Conservation (phyloP, 2,329 filamentous ascomycete species). For the Pestalotiopsis sp. region DNA sequence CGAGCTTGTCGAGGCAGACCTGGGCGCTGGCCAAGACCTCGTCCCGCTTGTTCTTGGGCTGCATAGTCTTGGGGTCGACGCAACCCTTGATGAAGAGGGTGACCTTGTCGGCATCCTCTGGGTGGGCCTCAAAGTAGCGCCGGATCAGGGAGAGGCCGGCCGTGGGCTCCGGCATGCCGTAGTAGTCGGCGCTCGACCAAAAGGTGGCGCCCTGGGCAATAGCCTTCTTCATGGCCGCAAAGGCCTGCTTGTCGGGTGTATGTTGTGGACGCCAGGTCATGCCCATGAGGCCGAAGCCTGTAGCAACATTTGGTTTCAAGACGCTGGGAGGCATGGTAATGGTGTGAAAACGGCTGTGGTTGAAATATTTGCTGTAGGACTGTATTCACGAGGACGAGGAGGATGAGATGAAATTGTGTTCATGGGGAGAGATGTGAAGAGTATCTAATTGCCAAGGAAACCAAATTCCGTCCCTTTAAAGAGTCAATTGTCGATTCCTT, state of each 20-base stretch:
- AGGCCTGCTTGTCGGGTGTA: constrained; percentile 30
- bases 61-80: constrained; percentile 32
- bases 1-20: constrained; percentile 44
- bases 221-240: constrained; percentile 42
- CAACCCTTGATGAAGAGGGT: constrained; percentile 55
- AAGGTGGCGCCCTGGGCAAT: constrained; percentile 44
- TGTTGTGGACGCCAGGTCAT: constrained; percentile 27
- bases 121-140: constrained; percentile 53
- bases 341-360: neutral
- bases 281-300: constrained; percentile 19
- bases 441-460: neutral
- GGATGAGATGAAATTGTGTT: neutral
- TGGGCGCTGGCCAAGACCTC: constrained; percentile 46
- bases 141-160: constrained; percentile 47
- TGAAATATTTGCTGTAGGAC: neutral
- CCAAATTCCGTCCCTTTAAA: neutral
- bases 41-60: constrained; percentile 40
- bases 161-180: constrained; percentile 47
- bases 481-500: neutral
- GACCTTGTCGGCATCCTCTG: constrained; percentile 51
- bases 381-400: neutral
- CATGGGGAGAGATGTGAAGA: neutral
- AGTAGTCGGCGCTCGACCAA: constrained; percentile 52
- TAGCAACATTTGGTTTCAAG: constrained; percentile 1
- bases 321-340: neutral